These are phyloP conservation scores for Penicillium lividum DNA, from an alignment of 495 filamentous ascomycete species.

Conservation along the genomic window DNA sequence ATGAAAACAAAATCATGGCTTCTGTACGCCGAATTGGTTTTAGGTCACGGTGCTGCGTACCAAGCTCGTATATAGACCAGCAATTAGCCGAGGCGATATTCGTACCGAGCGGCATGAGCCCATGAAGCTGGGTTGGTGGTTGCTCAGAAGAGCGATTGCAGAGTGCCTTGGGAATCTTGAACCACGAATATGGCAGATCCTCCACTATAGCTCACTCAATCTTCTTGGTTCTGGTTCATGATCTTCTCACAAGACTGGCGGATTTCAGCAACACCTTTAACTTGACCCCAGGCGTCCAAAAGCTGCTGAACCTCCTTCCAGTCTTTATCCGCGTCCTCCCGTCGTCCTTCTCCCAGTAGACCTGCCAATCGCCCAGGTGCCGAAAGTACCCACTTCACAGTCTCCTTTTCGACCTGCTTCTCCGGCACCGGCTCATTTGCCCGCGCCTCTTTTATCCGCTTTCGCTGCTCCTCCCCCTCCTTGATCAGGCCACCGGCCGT, in stretches of 20 bases:
- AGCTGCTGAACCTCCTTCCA: slow-evolving; percentile 41
- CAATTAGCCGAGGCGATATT: not conserved
- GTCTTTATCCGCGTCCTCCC: slow-evolving; percentile 51
- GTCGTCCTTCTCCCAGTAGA: slow-evolving; percentile 51
- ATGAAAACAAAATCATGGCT: slow-evolving; percentile 1
- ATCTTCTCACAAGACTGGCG: slow-evolving; percentile 59
- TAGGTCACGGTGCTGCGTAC: not conserved
- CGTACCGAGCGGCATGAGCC: not conserved
- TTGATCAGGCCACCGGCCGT: slow-evolving; percentile 69
- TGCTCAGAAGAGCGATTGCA: not conserved
- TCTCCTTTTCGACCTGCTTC: slow-evolving; percentile 57
- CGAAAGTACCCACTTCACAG: slow-evolving; percentile 71
- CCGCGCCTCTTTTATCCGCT: slow-evolving; percentile 37
- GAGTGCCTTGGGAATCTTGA: not conserved
- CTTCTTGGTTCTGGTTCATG: slow-evolving; percentile 38
- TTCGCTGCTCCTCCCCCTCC: slow-evolving; percentile 43
- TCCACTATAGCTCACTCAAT: slow-evolving; percentile 21
- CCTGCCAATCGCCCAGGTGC: slow-evolving; percentile 52
- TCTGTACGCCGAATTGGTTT: not conserved
- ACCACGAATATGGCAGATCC: not conserved
- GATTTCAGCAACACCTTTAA: slow-evolving; percentile 62
- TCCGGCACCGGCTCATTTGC: slow-evolving; percentile 30
- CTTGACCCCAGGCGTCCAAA: slow-evolving; percentile 55
- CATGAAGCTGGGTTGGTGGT: not conserved
- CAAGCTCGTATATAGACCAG: not conserved